A percentile compares a stretch with the other conserved stretches of the same genome.
phyloP scores from a whole-genome alignment of 768 basidiomycete species.

The Mycena alexandri region DNA sequence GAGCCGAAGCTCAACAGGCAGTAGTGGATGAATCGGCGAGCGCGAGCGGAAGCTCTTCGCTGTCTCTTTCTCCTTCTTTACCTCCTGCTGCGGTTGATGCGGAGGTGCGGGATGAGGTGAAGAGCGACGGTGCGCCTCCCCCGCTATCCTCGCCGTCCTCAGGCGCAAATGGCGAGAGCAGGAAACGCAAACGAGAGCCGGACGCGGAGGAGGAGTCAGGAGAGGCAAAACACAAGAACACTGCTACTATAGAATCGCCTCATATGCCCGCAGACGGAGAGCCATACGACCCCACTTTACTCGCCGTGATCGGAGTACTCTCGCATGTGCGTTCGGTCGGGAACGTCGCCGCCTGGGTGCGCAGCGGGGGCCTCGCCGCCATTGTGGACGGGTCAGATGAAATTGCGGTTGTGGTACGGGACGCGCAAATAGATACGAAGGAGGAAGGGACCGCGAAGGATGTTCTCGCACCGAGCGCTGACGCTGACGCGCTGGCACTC shows the following conservation, averaged over 20 bases:
- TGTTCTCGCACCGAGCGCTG: neutral
- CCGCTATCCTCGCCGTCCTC: neutral
- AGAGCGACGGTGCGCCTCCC: too few relatives aligned
- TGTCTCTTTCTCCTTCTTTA: neutral
- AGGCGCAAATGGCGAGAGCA: neutral
- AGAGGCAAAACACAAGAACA: neutral
- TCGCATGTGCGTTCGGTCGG: constrained; percentile 57
- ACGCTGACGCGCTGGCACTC: constrained; percentile 1
- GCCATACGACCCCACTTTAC: constrained; percentile 53
- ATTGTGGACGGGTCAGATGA: constrained; percentile 20
- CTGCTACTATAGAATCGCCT: neutral
- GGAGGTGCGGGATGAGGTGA: neutral
- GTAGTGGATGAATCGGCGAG: neutral
- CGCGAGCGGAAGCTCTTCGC: neutral
- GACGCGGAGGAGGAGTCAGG: neutral
- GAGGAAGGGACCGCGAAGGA: neutral
- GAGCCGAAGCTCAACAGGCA: neutral
- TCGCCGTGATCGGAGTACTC: constrained; percentile 64
- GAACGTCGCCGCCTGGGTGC: constrained; percentile 65
- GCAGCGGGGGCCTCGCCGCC: constrained; percentile 52
- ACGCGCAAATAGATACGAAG: neutral
- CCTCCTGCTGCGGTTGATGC: neutral
- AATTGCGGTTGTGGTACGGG: neutral
- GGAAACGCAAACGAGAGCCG: constrained; percentile 33
- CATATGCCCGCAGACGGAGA: constrained; percentile 30